Base-by-base conservation (phyloP, 1,139 yeast species). In the Debaryomyces coudertii region DNA sequence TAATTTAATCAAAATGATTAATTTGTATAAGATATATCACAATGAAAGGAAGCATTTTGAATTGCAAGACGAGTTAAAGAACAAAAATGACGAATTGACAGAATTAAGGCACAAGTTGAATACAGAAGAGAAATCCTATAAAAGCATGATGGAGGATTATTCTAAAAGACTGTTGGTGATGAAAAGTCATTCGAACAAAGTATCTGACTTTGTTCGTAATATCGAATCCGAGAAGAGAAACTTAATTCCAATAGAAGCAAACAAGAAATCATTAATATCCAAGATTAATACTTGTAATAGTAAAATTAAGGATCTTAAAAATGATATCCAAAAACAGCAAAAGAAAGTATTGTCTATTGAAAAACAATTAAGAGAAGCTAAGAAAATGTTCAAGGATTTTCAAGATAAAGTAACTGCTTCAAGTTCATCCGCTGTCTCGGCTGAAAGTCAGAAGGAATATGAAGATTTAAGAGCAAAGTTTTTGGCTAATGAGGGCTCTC, bases 11-110 rank as follows among this genome's bases (percentile, higher is more conserved):
- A 71, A 75, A 33, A 65, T 72, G 20, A 79, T 77, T 27, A 76
- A 83, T 40, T 65, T 92, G 35, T 85, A 89, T 76, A 80, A 82
- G 53, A 65, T 90, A 11, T 87, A 74, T 57, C 92, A 87, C 57
- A 74, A 83, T 51, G 88, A 88, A 51, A 61, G 66, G 44, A 73
- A 73, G 46, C 79, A 76, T 48, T 55, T 64, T 5, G 58, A 61
- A 8, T 51, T 76, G 12, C 45, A 52, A n/a, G 59, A 57, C 1
- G 66, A 61, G 4, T 52, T 53, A 49, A 58, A 50, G 53, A 60
- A 42, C 34, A 72, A 55, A 57, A 65, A 51, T 45, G 58, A 36
- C 46, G 70, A 46, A 44, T 55, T 78, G 43, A 65, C 67, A 28
- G 55, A 59, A 2, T 45, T 74, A 16, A 64, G 68, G 40, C 53